Conservation (phyloP, 2,329 filamentous ascomycete genomes). For the Beauveria sp. region DNA sequence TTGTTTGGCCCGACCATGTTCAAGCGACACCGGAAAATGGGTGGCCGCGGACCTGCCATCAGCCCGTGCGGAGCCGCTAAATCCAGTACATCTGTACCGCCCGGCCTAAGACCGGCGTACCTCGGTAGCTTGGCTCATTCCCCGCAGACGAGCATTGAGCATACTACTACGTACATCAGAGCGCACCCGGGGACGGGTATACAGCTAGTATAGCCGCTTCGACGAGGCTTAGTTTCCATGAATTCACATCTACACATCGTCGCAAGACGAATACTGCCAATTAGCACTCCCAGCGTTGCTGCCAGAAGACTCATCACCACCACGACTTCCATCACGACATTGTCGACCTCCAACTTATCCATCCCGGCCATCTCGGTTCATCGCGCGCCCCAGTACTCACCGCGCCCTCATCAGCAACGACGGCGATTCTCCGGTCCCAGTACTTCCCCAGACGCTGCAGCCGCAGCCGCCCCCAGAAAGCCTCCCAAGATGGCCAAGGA, state of each 20-base stretch:
- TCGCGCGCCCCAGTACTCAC: neutral
- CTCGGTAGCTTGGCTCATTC: constrained; percentile 1
- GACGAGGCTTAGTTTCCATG: neutral
- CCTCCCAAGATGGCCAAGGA: constrained; percentile 9
- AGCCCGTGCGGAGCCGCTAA: neutral
- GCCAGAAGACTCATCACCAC: neutral
- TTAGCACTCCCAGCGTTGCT: neutral
- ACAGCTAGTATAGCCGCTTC: constrained; percentile 2
- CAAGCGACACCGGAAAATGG: neutral
- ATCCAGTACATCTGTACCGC: neutral
- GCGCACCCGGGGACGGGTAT: neutral
- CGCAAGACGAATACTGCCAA: constrained; percentile 1
- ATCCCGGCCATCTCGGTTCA: neutral
- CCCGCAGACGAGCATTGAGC: constrained; percentile 3
- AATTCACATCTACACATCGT: neutral
- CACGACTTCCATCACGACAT: neutral
- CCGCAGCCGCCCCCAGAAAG: neutral
- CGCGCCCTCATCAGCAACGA: neutral
- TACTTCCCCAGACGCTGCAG: neutral
- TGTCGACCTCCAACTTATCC: neutral
- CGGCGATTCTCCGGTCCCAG: neutral
- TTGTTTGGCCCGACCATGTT: neutral
- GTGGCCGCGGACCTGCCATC: neutral
- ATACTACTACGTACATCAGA: neutral
- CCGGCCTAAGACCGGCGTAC: neutral